Percentiles rank a stretch among this genome's conserved stretches.
phyloP scores from a whole-genome alignment of 129 eudicot species.

The Arctium lappa region DNA sequence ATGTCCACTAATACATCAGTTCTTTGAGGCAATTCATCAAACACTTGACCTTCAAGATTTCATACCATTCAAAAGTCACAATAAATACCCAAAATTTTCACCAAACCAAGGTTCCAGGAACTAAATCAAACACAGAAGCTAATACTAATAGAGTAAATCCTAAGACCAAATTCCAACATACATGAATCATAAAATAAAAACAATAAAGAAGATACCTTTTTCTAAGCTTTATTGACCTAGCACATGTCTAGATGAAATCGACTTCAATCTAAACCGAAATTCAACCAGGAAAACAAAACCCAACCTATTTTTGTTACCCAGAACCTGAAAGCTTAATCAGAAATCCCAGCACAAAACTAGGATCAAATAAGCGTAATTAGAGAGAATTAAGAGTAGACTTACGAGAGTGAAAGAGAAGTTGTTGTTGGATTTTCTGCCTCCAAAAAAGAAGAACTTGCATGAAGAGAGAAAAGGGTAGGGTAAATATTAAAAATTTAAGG shows the following conservation, averaged over 20 bases:
- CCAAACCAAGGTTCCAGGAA: background rate
- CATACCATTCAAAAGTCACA: background rate
- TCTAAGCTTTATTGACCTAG: background rate
- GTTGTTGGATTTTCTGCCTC: background rate
- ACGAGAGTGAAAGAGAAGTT: background rate
- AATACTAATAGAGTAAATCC: background rate
- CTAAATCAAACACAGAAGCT: background rate
- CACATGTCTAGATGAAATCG: background rate
- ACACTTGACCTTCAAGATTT: background rate
- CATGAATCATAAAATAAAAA: background rate
- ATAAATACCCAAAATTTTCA: background rate
- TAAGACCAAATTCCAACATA: background rate
- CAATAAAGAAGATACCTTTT: background rate
- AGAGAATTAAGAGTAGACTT: background rate
- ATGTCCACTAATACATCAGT: slow-evolving; percentile 5
- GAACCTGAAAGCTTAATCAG: background rate
- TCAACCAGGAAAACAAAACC: background rate
- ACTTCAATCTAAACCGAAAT: background rate
- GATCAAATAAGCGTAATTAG: background rate
- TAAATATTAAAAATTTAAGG: background rate
- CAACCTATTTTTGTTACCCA: background rate
- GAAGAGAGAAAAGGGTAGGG: background rate
- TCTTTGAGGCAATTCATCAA: background rate
- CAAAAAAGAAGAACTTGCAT: background rate
- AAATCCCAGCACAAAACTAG: background rate